Evolutionary conservation across 2,329 filamentous ascomycete genomes (phyloP).

Genomic region (Cryphonectria parasitica): DNA sequence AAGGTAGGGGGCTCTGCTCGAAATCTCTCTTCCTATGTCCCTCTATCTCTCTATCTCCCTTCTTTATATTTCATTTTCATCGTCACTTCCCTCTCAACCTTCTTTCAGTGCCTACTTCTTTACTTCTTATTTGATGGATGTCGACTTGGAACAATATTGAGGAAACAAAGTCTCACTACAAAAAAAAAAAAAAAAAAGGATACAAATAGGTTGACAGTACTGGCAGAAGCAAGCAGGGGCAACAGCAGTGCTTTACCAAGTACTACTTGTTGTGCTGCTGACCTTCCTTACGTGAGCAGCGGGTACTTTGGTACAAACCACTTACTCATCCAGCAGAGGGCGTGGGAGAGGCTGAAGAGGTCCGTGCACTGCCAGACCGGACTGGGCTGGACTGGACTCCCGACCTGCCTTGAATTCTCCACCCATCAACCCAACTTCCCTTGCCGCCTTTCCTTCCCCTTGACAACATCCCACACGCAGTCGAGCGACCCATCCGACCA

Average conservation of each 20-base stretch:
- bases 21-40: no score
- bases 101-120: no score
- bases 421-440: constrained; percentile 25
- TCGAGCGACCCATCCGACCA: constrained; percentile 1
- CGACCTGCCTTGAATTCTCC: constrained; percentile 17
- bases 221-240: no score
- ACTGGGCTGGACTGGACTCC: constrained; percentile 12
- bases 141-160: no score
- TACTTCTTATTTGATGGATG: no score
- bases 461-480: constrained; percentile 19
- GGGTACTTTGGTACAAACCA: neutral
- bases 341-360: constrained; percentile 4
- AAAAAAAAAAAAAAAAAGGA: neutral
- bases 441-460: constrained; percentile 21
- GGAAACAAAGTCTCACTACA: no score
- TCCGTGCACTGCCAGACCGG: constrained; percentile 2
- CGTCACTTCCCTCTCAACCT: no score
- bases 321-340: neutral
- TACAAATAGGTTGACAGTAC: neutral
- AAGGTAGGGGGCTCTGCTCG: neutral
- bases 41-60: neutral
- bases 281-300: neutral
- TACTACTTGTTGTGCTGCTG: no score
- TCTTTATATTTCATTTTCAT: neutral
- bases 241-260: neutral